Conservation (phyloP, 2,329 filamentous ascomycete genomes). For the Verticillium klebahnii region DNA sequence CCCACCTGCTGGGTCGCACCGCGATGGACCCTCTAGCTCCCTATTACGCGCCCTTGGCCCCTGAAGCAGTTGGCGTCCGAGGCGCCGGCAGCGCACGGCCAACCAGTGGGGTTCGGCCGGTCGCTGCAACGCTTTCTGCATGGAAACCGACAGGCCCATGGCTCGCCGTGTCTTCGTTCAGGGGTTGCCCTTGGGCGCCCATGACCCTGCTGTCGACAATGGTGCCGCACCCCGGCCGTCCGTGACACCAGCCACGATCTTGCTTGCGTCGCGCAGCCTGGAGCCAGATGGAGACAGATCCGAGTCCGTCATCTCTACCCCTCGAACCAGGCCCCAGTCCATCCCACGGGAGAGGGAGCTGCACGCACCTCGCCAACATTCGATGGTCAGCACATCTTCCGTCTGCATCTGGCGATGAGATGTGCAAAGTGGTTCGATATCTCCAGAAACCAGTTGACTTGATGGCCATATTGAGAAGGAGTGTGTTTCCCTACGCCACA, state of each 20-base stretch:
- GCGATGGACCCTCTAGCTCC: slow-evolving; percentile 3
- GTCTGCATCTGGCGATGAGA: slow-evolving; percentile 16
- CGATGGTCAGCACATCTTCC: slow-evolving; percentile 16
- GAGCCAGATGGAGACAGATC: neutral
- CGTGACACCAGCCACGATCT: slow-evolving; percentile 2
- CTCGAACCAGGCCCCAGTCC: neutral
- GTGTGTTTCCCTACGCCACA: slow-evolving; percentile 8
- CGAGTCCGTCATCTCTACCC: neutral
- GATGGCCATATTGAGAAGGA: slow-evolving; percentile 13
- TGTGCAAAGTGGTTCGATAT: slow-evolving; percentile 21
- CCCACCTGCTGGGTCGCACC: neutral
- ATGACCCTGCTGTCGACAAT: neutral
- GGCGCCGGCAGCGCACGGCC: slow-evolving; percentile 15
- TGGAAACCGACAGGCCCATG: slow-evolving; percentile 27
- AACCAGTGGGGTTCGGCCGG: slow-evolving; percentile 28
- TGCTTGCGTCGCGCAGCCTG: neutral
- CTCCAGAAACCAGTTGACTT: slow-evolving; percentile 15
- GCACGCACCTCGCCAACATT: slow-evolving; percentile 14
- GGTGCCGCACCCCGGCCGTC: slow-evolving; percentile 1
- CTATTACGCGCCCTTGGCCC: slow-evolving; percentile 36
- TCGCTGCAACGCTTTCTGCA: slow-evolving; percentile 37
- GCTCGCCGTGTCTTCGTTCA: slow-evolving; percentile 27
- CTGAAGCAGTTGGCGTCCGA: slow-evolving; percentile 8
- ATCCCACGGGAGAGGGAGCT: neutral
- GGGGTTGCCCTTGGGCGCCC: slow-evolving; percentile 1